These are phyloP conservation scores for Parmales sp. DNA, from an alignment of 108 stramenopile species.

Conservation along the genomic window DNA sequence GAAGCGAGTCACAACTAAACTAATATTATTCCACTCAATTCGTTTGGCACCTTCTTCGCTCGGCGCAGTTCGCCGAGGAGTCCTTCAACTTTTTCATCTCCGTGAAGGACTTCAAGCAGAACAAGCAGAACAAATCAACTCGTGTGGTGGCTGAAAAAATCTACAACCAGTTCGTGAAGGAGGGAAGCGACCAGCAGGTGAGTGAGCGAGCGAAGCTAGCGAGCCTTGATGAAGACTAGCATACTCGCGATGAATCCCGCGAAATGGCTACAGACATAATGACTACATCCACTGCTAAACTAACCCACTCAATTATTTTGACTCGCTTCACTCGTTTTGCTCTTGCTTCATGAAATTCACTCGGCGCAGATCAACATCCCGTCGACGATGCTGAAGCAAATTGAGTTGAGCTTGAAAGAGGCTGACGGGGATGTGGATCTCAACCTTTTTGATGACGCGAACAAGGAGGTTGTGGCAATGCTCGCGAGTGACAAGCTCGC, in stretches of 20 bases:
- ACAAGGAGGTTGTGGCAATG: slow-evolving; percentile 1
- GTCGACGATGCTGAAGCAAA: neutral
- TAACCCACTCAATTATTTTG: too few species aligned
- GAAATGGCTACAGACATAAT: too few species aligned
- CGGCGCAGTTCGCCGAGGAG: slow-evolving; percentile 1
- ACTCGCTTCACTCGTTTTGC: too few species aligned
- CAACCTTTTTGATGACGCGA: neutral
- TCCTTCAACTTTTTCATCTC: neutral
- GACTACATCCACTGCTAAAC: too few species aligned
- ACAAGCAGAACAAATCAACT: too few species aligned
- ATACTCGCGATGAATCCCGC: too few species aligned
- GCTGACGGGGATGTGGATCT: neutral
- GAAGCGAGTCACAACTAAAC: too few species aligned
- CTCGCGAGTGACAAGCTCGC: neutral
- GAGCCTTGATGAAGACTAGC: too few species aligned
- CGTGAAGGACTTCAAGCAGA: slow-evolving; percentile 1
- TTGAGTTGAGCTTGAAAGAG: neutral
- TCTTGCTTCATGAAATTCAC: too few species aligned
- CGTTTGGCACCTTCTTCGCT: too few species aligned
- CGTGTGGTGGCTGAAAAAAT: neutral
- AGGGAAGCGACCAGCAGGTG: neutral
- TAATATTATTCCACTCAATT: too few species aligned
- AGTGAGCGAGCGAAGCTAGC: too few species aligned
- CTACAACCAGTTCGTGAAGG: neutral
- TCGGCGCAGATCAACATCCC: slow-evolving; percentile 11